Percentiles rank a stretch among this genome's conserved stretches.
phyloP scores from a whole-genome alignment of 129 eudicot genomes.

The Gnaphalium uliginosum region DNA sequence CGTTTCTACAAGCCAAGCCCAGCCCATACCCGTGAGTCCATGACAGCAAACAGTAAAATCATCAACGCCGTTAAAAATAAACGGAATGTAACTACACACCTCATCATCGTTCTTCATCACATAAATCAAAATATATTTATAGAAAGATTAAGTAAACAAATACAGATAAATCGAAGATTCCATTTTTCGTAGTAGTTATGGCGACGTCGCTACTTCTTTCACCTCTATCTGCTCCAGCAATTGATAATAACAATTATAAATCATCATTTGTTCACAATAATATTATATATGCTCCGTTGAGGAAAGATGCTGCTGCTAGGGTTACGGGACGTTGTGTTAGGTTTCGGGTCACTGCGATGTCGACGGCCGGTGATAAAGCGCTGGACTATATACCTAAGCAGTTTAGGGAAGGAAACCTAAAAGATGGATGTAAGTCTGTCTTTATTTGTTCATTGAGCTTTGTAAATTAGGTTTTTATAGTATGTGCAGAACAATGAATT shows the following conservation, averaged over 20 bases:
- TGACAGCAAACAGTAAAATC: not conserved
- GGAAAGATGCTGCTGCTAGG: constrained; percentile 18
- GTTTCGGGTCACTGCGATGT: constrained; percentile 40
- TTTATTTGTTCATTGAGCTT: not conserved
- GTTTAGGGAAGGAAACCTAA: constrained; percentile 76
- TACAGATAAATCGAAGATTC: no score
- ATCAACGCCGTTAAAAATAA: constrained; percentile 4
- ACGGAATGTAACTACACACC: constrained; percentile 7
- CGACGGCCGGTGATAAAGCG: constrained; percentile 31
- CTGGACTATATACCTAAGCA: constrained; percentile 67
- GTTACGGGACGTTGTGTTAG: constrained; percentile 43
- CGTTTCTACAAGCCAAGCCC: not conserved
- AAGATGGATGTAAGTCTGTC: constrained; percentile 65
- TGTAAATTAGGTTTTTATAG: not conserved
- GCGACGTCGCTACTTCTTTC: constrained; percentile 49
- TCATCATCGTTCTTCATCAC: constrained; percentile 25
- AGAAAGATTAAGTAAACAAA: not conserved
- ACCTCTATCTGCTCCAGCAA: constrained; percentile 43
- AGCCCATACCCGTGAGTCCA: constrained; percentile 8
- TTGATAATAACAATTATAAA: constrained; percentile 36
- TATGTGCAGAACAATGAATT: not conserved
- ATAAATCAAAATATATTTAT: constrained; percentile 9
- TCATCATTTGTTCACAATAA: constrained; percentile 44
- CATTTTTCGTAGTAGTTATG: constrained; percentile 24
- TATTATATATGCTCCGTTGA: constrained; percentile 33